Evolutionary conservation across 257 asterid genomes (phyloP).

Genomic region (Fraxinus quadrangulata): DNA sequence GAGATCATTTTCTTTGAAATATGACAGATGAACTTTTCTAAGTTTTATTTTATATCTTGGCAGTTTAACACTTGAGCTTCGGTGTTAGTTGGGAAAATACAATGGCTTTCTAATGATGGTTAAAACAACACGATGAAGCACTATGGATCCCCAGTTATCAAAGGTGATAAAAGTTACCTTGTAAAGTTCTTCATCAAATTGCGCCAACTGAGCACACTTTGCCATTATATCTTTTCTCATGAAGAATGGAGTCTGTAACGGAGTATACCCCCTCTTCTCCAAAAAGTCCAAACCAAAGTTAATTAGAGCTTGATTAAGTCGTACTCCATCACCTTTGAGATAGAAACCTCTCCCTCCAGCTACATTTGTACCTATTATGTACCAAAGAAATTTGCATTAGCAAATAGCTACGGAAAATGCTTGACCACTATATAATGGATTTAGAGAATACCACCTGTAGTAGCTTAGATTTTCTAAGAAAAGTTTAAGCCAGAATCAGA

Average conservation of each 20-base stretch:
- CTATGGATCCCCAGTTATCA: conserved; percentile 8
- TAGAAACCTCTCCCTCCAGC: conserved; percentile 94
- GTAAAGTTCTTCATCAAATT: conserved; percentile 95
- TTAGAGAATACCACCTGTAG: background rate
- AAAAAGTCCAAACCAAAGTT: conserved; percentile 72
- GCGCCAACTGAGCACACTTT: conserved; percentile 92
- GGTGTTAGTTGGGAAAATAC: background rate
- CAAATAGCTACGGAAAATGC: conserved; percentile 3
- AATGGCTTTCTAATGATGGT: background rate
- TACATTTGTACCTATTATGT: conserved; percentile 64
- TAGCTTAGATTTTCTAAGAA: background rate
- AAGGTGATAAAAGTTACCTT: conserved; percentile 50
- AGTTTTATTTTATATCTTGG: background rate
- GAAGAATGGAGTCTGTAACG: conserved; percentile 82
- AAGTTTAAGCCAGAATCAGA: background rate
- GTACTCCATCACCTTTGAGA: conserved; percentile 81
- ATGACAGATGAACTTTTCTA: background rate
- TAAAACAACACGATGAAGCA: background rate
- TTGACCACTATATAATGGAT: background rate
- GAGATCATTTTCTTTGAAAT: background rate
- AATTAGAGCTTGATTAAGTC: conserved; percentile 81
- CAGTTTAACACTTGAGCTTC: background rate
- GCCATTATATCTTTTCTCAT: conserved; percentile 93
- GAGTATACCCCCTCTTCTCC: conserved; percentile 58
- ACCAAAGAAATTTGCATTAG: conserved; percentile 18